Percentiles rank a stretch among this genome's conserved stretches.
Evolutionary conservation across 345 rosid species (phyloP).

Genomic region (Gossypium arboreum): DNA sequence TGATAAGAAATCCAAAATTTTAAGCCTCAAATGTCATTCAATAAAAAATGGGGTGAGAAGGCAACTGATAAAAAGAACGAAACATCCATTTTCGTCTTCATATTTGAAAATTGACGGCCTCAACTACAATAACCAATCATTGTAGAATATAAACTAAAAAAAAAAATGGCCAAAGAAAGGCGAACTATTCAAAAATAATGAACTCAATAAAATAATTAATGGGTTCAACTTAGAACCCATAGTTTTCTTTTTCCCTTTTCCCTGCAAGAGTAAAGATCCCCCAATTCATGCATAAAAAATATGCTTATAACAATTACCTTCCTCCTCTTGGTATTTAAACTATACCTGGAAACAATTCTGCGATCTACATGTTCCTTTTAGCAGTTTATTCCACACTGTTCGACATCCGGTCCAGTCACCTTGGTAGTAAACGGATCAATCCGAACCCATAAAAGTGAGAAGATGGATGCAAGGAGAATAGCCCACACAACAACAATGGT

Average conservation of each 20-base stretch:
- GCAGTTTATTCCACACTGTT: slow-evolving; percentile 88
- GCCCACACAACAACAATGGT: slow-evolving; percentile 95
- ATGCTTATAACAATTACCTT: not conserved
- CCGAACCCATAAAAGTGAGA: slow-evolving; percentile 88
- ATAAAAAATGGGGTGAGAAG: too few species aligned
- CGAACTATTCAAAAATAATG: not conserved
- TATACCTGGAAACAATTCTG: not conserved
- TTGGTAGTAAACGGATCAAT: slow-evolving; percentile 82
- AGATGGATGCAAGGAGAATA: slow-evolving; percentile 82
- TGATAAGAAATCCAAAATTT: too few species aligned
- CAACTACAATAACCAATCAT: too few species aligned
- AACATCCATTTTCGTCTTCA: too few species aligned
- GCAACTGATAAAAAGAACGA: too few species aligned
- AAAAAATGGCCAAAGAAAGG: not conserved
- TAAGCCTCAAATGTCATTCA: too few species aligned
- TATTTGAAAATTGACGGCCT: too few species aligned
- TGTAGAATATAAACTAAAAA: too few species aligned
- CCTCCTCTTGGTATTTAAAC: not conserved
- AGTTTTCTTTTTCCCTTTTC: not conserved
- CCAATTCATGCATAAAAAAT: not conserved
- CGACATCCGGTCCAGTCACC: slow-evolving; percentile 72
- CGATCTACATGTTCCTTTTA: slow-evolving; percentile 17
- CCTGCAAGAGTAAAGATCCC: too few species aligned
- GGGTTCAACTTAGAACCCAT: slow-evolving; percentile 4
- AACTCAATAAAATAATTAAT: slow-evolving; percentile 6